A percentile compares a stretch with the other conserved stretches of the same genome.
phyloP scores from a whole-genome alignment of 352 stramenopile genomes.

The Phytophthora capsici region DNA sequence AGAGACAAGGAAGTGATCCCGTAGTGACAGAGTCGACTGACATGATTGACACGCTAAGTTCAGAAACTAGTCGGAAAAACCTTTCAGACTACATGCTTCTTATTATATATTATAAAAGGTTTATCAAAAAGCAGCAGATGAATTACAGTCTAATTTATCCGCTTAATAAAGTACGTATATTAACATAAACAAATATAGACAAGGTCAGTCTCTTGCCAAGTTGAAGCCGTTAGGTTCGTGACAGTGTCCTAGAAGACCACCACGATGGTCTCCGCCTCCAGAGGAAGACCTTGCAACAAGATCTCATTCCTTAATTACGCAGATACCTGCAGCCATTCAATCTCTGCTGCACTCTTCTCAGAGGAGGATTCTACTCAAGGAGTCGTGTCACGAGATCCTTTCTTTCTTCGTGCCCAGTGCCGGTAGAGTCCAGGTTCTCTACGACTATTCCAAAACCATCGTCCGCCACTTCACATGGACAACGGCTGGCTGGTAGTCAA shows the following conservation, averaged over 20 bases:
- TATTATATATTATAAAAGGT: not conserved
- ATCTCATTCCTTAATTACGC: constrained; percentile 3
- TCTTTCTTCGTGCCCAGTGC: too few relatives aligned
- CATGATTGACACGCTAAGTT: constrained; percentile 11
- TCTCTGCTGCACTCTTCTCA: not conserved
- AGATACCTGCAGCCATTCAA: not conserved
- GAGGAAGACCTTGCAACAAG: not conserved
- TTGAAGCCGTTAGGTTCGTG: constrained; percentile 30
- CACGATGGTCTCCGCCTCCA: constrained; percentile 4
- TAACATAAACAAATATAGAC: constrained; percentile 1
- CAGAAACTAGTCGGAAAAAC: constrained; percentile 22
- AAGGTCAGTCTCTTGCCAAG: constrained; percentile 2
- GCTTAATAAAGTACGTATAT: too few relatives aligned
- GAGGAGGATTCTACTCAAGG: too few relatives aligned
- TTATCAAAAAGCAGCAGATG: not conserved
- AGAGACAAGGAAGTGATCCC: constrained; percentile 20
- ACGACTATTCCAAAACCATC: constrained; percentile 26
- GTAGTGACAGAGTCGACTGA: constrained; percentile 17
- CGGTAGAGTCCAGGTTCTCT: constrained; percentile 14
- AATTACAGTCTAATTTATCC: too few relatives aligned
- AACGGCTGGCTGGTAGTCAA: constrained; percentile 12
- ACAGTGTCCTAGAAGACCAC: constrained; percentile 15
- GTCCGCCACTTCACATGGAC: constrained; percentile 7
- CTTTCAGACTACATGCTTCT: not conserved
- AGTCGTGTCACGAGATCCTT: too few relatives aligned